Evolutionary conservation across 768 basidiomycete genomes (phyloP), one percentile per base, ranked within the genome.

Genomic region (Mrakia frigida): DNA sequence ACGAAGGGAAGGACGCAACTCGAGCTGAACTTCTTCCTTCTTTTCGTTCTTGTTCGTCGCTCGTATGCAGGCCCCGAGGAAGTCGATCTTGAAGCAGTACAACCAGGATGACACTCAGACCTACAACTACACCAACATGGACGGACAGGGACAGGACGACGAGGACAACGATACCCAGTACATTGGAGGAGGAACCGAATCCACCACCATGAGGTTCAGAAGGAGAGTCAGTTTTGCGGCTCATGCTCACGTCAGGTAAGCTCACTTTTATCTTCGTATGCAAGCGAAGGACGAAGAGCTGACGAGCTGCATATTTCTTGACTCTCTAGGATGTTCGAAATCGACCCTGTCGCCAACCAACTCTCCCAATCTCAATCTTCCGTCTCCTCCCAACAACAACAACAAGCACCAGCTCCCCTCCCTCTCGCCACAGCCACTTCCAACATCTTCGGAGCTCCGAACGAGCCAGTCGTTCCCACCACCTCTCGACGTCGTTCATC

Each of bases 181-280:
- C 41, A 35, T 73, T 6, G 65, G 68, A 21, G n/a, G 65, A 23
- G 73, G 73, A 3, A 67, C 73, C 7, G 77, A 74, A 33, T 61
- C 63, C 35, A 78, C 73, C 39, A 78, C 77, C 35, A 74, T 73
- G 67, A 52, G 63, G 41, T 28, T 74, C 23, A 68, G 59, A 18
- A 69, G 71, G 46, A 52, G 73, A 23, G 77, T 78, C 39, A 70
- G 67, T 39, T 78, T 74, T 46, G 77, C 77, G 1, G 68, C 67
- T n/a, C 77, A 74, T 59, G 77, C 77, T 50, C 73, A 78, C 52
- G 77, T 78, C 11, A 53, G 77, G 77, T 69, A 13, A 21, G 74
- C n/a, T 1, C 35, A 31, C n/a, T 31, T 21, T 67, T 0, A n/a
- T 41, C 39, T 25, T n/a, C 14, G 5, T 37, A 23, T 13, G 31